Conservation (phyloP, 129 eudicot species). For the Sambucus nigra region DNA sequence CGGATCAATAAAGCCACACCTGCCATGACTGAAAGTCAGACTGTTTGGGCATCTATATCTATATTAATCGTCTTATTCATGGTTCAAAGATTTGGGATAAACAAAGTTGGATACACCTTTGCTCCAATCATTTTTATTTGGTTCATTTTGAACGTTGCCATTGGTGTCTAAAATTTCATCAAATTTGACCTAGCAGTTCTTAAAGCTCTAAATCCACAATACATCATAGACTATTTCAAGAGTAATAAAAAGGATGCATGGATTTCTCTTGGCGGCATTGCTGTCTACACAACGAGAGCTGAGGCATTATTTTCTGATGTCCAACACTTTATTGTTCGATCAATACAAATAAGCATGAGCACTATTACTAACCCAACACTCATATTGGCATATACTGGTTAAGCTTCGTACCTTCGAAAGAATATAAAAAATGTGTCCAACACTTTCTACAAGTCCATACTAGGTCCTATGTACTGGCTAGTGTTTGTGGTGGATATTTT, state of each 20-base stretch:
- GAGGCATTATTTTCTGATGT: constrained; percentile 44
- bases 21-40: too few relatives aligned
- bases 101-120: too few relatives aligned
- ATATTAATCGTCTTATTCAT: too few relatives aligned
- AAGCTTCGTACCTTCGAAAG: constrained; percentile 31
- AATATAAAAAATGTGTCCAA: constrained; percentile 10
- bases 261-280: constrained; percentile 47
- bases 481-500: constrained; percentile 35
- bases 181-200: constrained; percentile 30
- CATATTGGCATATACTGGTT: too few relatives aligned
- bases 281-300: constrained; percentile 36
- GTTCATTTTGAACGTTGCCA: too few relatives aligned
- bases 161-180: constrained; percentile 38
- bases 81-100: too few relatives aligned
- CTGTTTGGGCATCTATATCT: too few relatives aligned
- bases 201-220: too few relatives aligned
- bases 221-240: constrained; percentile 28
- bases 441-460: too few relatives aligned
- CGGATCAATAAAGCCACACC: too few relatives aligned
- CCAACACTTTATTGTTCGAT: constrained; percentile 35
- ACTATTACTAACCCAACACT: too few relatives aligned
- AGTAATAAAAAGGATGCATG: constrained; percentile 35
- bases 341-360: constrained; percentile 44
- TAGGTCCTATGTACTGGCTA: constrained; percentile 43
- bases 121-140: too few relatives aligned